Percentiles rank a stretch among this genome's conserved stretches.
Evolutionary conservation across 192 early-diverging fungal species (phyloP).

Genomic region (Rhizophagus clarus): DNA sequence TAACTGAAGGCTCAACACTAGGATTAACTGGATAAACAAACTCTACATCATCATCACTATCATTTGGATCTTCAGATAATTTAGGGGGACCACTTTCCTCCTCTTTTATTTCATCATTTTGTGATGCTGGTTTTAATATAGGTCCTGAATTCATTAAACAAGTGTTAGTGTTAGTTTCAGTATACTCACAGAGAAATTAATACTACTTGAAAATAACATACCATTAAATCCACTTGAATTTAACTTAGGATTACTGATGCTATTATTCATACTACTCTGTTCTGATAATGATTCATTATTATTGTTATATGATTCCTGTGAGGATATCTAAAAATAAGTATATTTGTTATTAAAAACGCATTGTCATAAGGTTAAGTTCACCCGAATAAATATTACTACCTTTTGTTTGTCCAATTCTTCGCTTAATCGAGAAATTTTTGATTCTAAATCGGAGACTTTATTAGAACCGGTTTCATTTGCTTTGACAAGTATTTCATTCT

Average conservation of each 20-base stretch:
- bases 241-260: not conserved
- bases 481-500: conserved; percentile 28
- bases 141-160: not conserved
- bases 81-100: not conserved
- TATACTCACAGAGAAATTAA: not conserved
- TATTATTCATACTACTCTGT: not conserved
- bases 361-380: not conserved
- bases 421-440: conserved; percentile 34
- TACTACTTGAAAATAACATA: not conserved
- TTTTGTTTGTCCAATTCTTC: conserved; percentile 35
- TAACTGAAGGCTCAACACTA: not conserved
- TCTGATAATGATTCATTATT: no score
- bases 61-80: not conserved
- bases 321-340: not conserved
- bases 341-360: not conserved
- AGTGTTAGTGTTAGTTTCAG: not conserved
- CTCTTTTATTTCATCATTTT: not conserved
- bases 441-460: conserved; percentile 18
- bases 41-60: not conserved
- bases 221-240: not conserved
- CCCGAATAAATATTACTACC: not conserved
- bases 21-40: not conserved
- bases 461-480: not conserved
- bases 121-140: not conserved
- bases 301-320: no score